phyloP scores from a whole-genome alignment of 2,329 filamentous ascomycete species.

The Aspergillus ochraceoroseus region DNA sequence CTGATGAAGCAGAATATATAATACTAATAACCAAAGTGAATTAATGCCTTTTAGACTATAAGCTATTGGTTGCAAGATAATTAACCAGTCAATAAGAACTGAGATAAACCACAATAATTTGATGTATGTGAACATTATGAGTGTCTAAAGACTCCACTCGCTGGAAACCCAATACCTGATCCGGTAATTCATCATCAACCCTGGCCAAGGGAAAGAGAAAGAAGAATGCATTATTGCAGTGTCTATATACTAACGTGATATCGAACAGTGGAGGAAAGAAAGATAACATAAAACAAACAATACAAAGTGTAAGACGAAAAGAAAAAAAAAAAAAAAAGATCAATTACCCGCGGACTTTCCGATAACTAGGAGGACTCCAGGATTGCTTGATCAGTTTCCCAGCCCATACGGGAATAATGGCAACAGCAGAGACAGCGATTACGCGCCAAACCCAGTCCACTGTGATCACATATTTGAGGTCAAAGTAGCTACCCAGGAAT shows the following conservation, averaged over 20 bases:
- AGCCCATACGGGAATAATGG: slow-evolving; percentile 78
- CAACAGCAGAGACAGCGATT: slow-evolving; percentile 70
- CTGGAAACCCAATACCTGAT: too few relatives aligned
- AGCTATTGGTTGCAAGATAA: too few relatives aligned
- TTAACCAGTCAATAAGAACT: too few relatives aligned
- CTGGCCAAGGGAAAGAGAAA: too few relatives aligned
- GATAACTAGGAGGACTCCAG: slow-evolving; percentile 86
- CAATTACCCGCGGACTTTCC: slow-evolving; percentile 63
- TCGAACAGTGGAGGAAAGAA: slow-evolving; percentile 1
- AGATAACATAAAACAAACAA: slow-evolving; percentile 7
- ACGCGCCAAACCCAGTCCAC: slow-evolving; percentile 87
- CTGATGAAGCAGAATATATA: too few relatives aligned
- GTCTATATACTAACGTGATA: slow-evolving; percentile 14
- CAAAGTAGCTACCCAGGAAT: slow-evolving; percentile 84
- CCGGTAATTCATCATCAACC: too few relatives aligned
- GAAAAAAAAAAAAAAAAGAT: slow-evolving; percentile 7
- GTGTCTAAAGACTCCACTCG: too few relatives aligned
- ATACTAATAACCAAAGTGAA: too few relatives aligned
- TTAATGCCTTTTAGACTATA: too few relatives aligned
- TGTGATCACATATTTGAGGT: slow-evolving; percentile 71
- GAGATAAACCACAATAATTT: too few relatives aligned
- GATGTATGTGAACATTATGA: too few relatives aligned
- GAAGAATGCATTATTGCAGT: too few relatives aligned
- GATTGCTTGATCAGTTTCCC: slow-evolving; percentile 78
- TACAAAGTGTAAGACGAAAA: background rate